These are phyloP conservation scores for Encephalitozoon romaleae DNA, from an alignment of 371 early-diverging fungal genomes.

Conservation along the genomic window DNA sequence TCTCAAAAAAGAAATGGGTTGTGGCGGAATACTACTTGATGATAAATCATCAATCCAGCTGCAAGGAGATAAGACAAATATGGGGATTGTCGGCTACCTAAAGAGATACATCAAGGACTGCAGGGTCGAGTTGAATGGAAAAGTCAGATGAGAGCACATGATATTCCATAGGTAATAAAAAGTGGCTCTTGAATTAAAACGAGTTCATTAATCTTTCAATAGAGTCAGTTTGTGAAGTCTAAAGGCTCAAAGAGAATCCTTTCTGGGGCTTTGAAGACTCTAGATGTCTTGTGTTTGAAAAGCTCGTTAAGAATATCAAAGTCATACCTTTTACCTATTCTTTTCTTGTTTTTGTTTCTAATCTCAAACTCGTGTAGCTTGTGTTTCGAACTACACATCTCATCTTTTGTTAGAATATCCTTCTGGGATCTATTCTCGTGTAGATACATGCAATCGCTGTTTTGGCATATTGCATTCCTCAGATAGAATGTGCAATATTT, in stretches of 20 bases:
- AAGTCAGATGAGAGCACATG: background rate
- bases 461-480: constrained; percentile 59
- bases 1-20: constrained; percentile 32
- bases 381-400: constrained; percentile 56
- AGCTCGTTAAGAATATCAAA: constrained; percentile 46
- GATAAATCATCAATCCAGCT: constrained; percentile 23
- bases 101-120: constrained; percentile 3
- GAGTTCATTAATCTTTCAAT: background rate
- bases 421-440: constrained; percentile 54
- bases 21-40: constrained; percentile 32
- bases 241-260: constrained; percentile 50
- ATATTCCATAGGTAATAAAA: background rate
- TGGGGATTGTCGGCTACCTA: constrained; percentile 6
- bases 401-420: constrained; percentile 59
- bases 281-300: constrained; percentile 37
- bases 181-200: background rate
- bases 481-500: constrained; percentile 62
- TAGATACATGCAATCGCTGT: constrained; percentile 61
- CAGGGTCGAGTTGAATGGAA: constrained; percentile 29
- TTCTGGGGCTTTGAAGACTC: constrained; percentile 33
- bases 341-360: constrained; percentile 51
- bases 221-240: constrained; percentile 36
- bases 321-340: constrained; percentile 41
- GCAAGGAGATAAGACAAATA: constrained; percentile 36
- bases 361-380: constrained; percentile 58